Percentiles rank a stretch among this genome's conserved stretches.
These are phyloP conservation scores for Trametes sp. DNA, from an alignment of 1,284 basidiomycete genomes.

Conservation along the genomic window DNA sequence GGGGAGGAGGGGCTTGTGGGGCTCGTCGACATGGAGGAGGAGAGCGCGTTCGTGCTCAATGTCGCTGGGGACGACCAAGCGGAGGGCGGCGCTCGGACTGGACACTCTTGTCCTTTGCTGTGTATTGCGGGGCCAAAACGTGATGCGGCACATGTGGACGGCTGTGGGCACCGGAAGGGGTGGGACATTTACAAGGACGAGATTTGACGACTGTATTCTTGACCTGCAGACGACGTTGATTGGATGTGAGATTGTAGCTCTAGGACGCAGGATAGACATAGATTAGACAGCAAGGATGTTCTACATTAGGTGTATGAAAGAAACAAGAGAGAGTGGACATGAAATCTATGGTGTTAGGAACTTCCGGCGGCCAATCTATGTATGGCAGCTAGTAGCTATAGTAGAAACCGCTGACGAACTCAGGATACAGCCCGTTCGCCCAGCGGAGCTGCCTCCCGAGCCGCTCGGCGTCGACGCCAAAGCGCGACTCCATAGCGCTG, in stretches of 20 bases:
- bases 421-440: slow-evolving; percentile 21
- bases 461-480: slow-evolving; percentile 27
- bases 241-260: slow-evolving; percentile 12
- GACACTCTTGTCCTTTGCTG: slow-evolving; percentile 47
- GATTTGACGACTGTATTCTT: slow-evolving; percentile 28
- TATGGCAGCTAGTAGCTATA: slow-evolving; percentile 6
- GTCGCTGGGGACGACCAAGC: slow-evolving; percentile 18
- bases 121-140: slow-evolving; percentile 53
- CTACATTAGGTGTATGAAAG: background rate
- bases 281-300: background rate
- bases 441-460: slow-evolving; percentile 16
- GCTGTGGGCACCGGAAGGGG: slow-evolving; percentile 41
- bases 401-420: slow-evolving; percentile 18
- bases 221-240: background rate
- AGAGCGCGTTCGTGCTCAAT: slow-evolving; percentile 40
- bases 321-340: background rate
- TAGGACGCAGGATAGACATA: slow-evolving; percentile 10
- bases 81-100: slow-evolving; percentile 25
- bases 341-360: no score
- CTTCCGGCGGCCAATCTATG: no score
- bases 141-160: slow-evolving; percentile 35
- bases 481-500: slow-evolving; percentile 26
- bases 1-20: slow-evolving; percentile 54
- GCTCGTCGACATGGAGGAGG: slow-evolving; percentile 52
- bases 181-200: slow-evolving; percentile 43